phyloP scores from a whole-genome alignment of 2,329 filamentous ascomycete genomes.

The Zymoseptoria tritici region DNA sequence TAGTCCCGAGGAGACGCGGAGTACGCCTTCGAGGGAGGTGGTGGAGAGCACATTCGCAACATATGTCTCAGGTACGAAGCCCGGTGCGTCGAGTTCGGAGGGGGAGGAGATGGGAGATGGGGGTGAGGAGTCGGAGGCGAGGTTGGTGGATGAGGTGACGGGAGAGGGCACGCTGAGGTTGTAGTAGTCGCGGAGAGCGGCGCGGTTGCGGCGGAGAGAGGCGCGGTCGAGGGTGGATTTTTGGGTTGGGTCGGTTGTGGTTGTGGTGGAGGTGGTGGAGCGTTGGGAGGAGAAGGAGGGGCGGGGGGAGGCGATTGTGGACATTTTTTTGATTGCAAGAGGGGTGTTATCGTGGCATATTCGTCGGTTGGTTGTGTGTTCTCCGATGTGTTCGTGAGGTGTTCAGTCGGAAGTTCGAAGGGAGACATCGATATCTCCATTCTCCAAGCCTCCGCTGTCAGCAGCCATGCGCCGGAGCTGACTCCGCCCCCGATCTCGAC shows the following conservation, averaged over 20 bases:
- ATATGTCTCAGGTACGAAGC: slow-evolving; percentile 67
- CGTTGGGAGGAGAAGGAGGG: slow-evolving; percentile 62
- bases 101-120: no score
- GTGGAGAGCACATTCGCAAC: slow-evolving; percentile 55
- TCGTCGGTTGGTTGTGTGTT: not conserved
- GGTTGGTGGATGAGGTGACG: not conserved
- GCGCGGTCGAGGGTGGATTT: slow-evolving; percentile 33
- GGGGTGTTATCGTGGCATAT: no score
- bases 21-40: slow-evolving; percentile 58
- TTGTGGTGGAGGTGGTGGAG: slow-evolving; percentile 59
- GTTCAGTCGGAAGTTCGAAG: not conserved
- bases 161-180: slow-evolving; percentile 54
- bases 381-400: not conserved
- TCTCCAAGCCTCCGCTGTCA: no score
- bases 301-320: slow-evolving; percentile 53
- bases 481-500: not conserved
- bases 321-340: slow-evolving; percentile 37
- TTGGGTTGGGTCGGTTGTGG: slow-evolving; percentile 36
- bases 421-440: no score
- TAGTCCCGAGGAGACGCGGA: slow-evolving; percentile 63
- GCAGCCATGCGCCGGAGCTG: not conserved
- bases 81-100: slow-evolving; percentile 62
- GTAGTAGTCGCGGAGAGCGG: slow-evolving; percentile 90
- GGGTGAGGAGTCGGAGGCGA: no score
- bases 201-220: slow-evolving; percentile 61